Evolutionary conservation across 169 alveolate species (phyloP).

Genomic region (Eimeria falciformis): DNA sequence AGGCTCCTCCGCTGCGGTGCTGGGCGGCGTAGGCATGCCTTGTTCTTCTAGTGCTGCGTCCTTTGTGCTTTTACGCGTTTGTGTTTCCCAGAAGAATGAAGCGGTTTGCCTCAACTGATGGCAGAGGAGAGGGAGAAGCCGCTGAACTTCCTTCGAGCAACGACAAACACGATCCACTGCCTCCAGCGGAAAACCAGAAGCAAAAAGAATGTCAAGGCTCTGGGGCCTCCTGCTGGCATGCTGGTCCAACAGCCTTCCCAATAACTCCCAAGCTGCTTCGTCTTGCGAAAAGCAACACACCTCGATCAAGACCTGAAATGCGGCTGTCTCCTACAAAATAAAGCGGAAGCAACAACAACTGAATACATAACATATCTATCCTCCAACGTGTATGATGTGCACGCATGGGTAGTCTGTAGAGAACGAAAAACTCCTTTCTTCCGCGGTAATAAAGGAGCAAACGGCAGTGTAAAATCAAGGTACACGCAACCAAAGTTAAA

Average conservation of each 20-base stretch:
- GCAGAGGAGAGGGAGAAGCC: slow-evolving; percentile 37
- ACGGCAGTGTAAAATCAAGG: too few relatives aligned
- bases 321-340: slow-evolving; percentile 49
- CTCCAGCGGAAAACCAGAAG: slow-evolving; percentile 57
- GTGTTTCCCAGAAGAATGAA: slow-evolving; percentile 14
- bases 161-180: slow-evolving; percentile 48
- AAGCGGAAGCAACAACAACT: too few relatives aligned
- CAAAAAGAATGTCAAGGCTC: slow-evolving; percentile 44
- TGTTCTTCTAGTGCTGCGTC: slow-evolving; percentile 16
- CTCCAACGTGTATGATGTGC: too few relatives aligned
- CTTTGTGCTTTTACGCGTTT: background rate
- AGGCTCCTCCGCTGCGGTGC: background rate
- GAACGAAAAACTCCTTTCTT: too few relatives aligned
- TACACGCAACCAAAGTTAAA: too few relatives aligned
- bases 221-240: slow-evolving; percentile 61
- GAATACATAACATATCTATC: background rate
- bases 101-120: slow-evolving; percentile 6
- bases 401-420: too few relatives aligned
- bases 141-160: slow-evolving; percentile 12
- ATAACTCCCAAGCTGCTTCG: slow-evolving; percentile 5
- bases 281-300: slow-evolving; percentile 28
- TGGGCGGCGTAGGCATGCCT: background rate
- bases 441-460: too few relatives aligned
- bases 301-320: slow-evolving; percentile 59
- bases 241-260: slow-evolving; percentile 47